Evolutionary conservation across 192 early-diverging fungal genomes (phyloP), one percentile per base, ranked within the genome.

Genomic region (Rhizophagus clarus): DNA sequence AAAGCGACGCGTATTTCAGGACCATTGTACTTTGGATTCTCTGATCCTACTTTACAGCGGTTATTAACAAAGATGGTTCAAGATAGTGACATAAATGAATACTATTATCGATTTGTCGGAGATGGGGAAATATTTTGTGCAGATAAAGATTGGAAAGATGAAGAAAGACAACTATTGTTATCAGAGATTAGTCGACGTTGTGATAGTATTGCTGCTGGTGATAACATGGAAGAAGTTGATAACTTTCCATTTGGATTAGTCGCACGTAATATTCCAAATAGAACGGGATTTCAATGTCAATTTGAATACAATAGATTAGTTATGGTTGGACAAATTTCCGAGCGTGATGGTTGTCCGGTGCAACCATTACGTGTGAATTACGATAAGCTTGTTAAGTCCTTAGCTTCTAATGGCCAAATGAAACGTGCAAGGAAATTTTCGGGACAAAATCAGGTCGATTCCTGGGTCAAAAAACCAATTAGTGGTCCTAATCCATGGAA

Each of bases 1-100:
- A 81, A 40, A 45, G 85, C 84, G 4, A 90, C 89, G 2, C 79
- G 89, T 68, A 85, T 90, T 26, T 88, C 87, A 71, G 89, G 89
- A 15, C 89, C 89, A 0, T 68, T 90, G 70, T 90, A 88, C 69
- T 88, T 83, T 82, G 89, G 89, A 5, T 90, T 90, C 51, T 90
- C 89, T 14, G 89, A 90, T 42, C 84, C 86, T 12, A 84, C 29
- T 14, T 66, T 66, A 29, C 63, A 66, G 17, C 63, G n/a, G 32
- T 66, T 66, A 26, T 31, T 66, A 31, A 66, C 63, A 66, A 66
- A 66, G 15, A 66, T 66, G 63, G 63, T 66, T 14, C 24, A 31
- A 66, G 63, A 66, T 4, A 66, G 29, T 66, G 63, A 66, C 29
- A 31, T 66, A 15, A 31, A 66, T 17, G 63, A 66, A 31, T 66